Evolutionary conservation across 371 early-diverging fungal genomes (phyloP), one percentile per base, ranked within the genome.

Genomic region (Mucor irregularis): DNA sequence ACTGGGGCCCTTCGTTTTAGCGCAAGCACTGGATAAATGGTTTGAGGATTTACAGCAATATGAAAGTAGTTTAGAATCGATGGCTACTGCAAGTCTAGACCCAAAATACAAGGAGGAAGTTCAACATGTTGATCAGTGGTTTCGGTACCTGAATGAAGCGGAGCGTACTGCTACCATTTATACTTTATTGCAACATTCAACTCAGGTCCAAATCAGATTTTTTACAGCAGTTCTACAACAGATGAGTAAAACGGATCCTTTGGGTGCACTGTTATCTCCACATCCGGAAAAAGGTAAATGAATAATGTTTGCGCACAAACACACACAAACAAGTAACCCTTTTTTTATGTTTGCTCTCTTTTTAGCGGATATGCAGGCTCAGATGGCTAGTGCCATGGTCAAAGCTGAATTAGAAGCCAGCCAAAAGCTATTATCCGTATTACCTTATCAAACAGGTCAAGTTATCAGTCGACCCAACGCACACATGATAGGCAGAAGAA

Each of bases 81-180:
- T 97, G 96, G 93, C 95, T n/a, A 79, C 81, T 30, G 90, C 90
- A 14, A 93, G 90, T 64, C 73, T 95, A 53, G 95, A 96, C 71
- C 90, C 89, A 30, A 84, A 85, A 56, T 95, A 94, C 46, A 71
- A 71, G 45, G 72, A 74, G 35, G 98, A 97, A 68, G 81, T 96
- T 40, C 83, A 85, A 25, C 92, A 94, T 39, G 92, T 97, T 44
- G 95, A 97, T 65, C 90, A 95, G 57, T 97, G 97, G 97, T 96
- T 95, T 76, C 75, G 81, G 10, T 93, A 92, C 25, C 78, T 95
- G 51, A 81, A 89, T 5, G 94, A 94, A 62, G 88, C 93, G 21
- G 98, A 97, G 73, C 80, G 94, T 24, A 96, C 95, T 2, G 88
- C 95, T 21, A 89, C 93, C 24, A 80, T 97, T 42, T 96, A 95